Conservation (phyloP, 2,329 filamentous ascomycete species). For the Cercospora sp. region DNA sequence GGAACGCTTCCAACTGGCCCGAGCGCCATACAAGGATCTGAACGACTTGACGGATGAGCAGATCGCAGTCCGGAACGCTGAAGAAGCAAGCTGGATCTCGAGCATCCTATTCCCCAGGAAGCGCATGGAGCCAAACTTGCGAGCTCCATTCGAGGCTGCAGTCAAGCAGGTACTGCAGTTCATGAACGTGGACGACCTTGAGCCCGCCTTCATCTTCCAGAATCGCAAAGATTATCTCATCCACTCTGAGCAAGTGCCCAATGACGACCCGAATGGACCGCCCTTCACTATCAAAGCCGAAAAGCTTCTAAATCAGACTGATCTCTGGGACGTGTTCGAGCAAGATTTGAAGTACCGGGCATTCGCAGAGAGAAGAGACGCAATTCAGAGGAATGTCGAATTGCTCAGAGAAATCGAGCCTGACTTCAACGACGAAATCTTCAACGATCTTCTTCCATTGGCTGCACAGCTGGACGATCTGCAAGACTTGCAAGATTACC, state of each 20-base stretch:
- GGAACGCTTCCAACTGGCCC: constrained; percentile 89
- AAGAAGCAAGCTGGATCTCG: constrained; percentile 90
- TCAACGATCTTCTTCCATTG: constrained; percentile 77
- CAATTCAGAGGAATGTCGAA: constrained; percentile 75
- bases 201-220: constrained; percentile 97
- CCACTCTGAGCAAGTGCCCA: constrained; percentile 72
- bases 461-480: constrained; percentile 90
- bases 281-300: constrained; percentile 76
- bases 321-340: constrained; percentile 93
- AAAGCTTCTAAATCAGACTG: constrained; percentile 86
- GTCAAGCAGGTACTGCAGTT: constrained; percentile 93
- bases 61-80: constrained; percentile 61
- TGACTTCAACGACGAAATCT: constrained; percentile 67
- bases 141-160: constrained; percentile 80
- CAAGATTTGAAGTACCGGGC: constrained; percentile 94
- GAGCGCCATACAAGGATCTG: constrained; percentile 77
- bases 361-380: constrained; percentile 85
- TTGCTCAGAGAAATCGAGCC: constrained; percentile 62
- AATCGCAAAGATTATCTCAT: constrained; percentile 98
- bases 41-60: constrained; percentile 79
- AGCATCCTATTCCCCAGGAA: constrained; percentile 89
- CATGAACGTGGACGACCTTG: constrained; percentile 89
- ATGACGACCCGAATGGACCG: constrained; percentile 68
- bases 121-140: constrained; percentile 65
- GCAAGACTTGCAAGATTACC: constrained; percentile 93